Percentiles rank a stretch among this genome's conserved stretches.
Evolutionary conservation across 352 stramenopile species (phyloP).

Genomic region (Phytophthora sansomeana): DNA sequence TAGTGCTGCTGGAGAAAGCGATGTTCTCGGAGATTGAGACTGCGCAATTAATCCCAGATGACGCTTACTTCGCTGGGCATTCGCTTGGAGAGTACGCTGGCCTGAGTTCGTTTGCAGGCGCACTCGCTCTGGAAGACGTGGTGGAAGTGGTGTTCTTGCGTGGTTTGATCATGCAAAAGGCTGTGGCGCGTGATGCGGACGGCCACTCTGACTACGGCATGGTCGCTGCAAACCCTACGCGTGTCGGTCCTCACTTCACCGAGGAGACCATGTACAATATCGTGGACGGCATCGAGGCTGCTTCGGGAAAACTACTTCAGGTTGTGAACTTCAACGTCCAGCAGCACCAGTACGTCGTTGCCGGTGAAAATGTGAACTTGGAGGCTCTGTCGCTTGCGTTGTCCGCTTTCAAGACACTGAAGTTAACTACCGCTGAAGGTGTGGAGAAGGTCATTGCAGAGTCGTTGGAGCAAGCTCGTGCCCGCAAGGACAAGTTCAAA

Average conservation of each 20-base stretch:
- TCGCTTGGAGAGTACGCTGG: slow-evolving; percentile 91
- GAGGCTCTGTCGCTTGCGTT: slow-evolving; percentile 78
- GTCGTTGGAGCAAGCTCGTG: slow-evolving; percentile 57
- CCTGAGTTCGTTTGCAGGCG: slow-evolving; percentile 79
- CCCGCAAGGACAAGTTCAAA: slow-evolving; percentile 68
- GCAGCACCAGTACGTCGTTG: slow-evolving; percentile 86
- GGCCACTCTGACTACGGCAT: slow-evolving; percentile 89
- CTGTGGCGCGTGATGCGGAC: slow-evolving; percentile 60
- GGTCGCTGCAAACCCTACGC: slow-evolving; percentile 85
- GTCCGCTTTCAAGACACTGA: slow-evolving; percentile 56
- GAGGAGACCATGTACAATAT: slow-evolving; percentile 75
- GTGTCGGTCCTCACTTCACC: slow-evolving; percentile 76
- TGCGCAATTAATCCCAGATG: slow-evolving; percentile 74
- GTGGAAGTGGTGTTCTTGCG: slow-evolving; percentile 88
- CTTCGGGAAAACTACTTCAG: slow-evolving; percentile 79
- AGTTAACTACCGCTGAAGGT: slow-evolving; percentile 52
- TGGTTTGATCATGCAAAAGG: slow-evolving; percentile 71
- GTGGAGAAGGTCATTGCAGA: slow-evolving; percentile 66
- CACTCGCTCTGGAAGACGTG: slow-evolving; percentile 74
- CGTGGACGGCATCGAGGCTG: slow-evolving; percentile 67
- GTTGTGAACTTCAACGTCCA: slow-evolving; percentile 92
- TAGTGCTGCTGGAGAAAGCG: slow-evolving; percentile 88
- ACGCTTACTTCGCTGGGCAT: slow-evolving; percentile 84
- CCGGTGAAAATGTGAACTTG: slow-evolving; percentile 83
- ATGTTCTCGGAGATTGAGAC: slow-evolving; percentile 85